Evolutionary conservation across 805 yeast species (phyloP).

Genomic region (Wickerhamomyces mucosus): DNA sequence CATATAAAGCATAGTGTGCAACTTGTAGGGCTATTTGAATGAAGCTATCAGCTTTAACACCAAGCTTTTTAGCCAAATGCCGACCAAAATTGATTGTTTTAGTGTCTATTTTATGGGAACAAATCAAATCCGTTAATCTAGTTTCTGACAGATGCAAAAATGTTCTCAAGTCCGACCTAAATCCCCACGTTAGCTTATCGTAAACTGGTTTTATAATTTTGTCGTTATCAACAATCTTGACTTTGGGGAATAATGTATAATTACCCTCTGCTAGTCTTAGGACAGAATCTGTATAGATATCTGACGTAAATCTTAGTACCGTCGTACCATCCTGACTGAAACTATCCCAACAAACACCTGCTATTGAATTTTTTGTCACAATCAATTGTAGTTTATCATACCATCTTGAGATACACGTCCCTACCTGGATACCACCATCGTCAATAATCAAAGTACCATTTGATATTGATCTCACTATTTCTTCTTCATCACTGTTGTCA

Average conservation of each 20-base stretch:
- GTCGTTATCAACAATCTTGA: constrained; percentile 12
- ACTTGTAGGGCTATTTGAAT: constrained; percentile 87
- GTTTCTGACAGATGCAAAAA: constrained; percentile 79
- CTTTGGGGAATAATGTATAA: constrained; percentile 29
- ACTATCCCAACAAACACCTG: constrained; percentile 87
- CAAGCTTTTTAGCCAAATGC: constrained; percentile 66
- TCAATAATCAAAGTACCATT: constrained; percentile 74
- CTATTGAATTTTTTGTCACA: constrained; percentile 76
- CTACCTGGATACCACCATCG: constrained; percentile 71
- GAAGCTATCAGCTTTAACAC: constrained; percentile 81
- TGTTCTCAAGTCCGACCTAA: constrained; percentile 27
- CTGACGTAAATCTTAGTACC: constrained; percentile 79
- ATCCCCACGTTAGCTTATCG: constrained; percentile 26
- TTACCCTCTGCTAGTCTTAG: constrained; percentile 74
- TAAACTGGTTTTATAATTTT: constrained; percentile 9
- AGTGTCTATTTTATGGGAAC: constrained; percentile 71
- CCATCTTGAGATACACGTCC: constrained; percentile 92
- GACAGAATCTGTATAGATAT: constrained; percentile 83
- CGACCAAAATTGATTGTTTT: constrained; percentile 71
- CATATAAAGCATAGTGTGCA: constrained; percentile 84
- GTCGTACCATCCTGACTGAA: constrained; percentile 92
- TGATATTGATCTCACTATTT: constrained; percentile 50
- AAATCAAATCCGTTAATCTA: constrained; percentile 73
- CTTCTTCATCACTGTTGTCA: constrained; percentile 33
- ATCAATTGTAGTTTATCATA: constrained; percentile 79